Evolutionary conservation across 2,329 filamentous ascomycete genomes (phyloP).

Genomic region (Pezicula neosporulosa): DNA sequence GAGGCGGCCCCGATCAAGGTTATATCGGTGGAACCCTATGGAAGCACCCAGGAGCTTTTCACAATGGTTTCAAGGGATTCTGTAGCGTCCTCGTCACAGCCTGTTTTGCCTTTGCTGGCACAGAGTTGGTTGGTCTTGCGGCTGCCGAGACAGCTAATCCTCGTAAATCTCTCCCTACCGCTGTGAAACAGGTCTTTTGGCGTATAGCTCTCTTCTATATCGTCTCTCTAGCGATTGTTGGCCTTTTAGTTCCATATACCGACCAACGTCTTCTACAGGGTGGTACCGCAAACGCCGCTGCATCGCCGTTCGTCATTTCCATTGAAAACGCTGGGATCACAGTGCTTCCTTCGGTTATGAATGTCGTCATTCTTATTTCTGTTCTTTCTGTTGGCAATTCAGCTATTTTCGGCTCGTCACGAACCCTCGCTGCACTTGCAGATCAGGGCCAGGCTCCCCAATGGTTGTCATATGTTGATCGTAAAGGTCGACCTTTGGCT

Average conservation of each 20-base stretch:
- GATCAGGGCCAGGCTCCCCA: conserved; percentile 81
- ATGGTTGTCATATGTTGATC: conserved; percentile 77
- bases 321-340: conserved; percentile 81
- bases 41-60: conserved; percentile 76
- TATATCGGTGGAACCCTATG: conserved; percentile 82
- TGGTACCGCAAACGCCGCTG: conserved; percentile 60
- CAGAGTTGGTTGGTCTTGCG: conserved; percentile 72
- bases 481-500: conserved; percentile 73
- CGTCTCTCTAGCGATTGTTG: conserved; percentile 75
- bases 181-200: conserved; percentile 94
- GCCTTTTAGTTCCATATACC: conserved; percentile 75
- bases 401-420: conserved; percentile 84
- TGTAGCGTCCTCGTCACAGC: conserved; percentile 75
- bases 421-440: conserved; percentile 84
- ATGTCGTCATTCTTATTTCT: conserved; percentile 88
- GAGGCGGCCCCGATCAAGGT: conserved; percentile 66
- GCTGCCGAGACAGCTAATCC: conserved; percentile 78
- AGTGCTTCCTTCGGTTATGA: conserved; percentile 84
- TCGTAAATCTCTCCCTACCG: conserved; percentile 76
- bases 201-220: conserved; percentile 89
- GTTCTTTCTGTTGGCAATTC: conserved; percentile 91
- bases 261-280: conserved; percentile 60
- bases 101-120: conserved; percentile 73
- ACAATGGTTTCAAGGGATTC: conserved; percentile 81
- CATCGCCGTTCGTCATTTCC: conserved; percentile 91